Base-by-base conservation (phyloP, 257 asterid species). In the Anisodus tanguticus region DNA sequence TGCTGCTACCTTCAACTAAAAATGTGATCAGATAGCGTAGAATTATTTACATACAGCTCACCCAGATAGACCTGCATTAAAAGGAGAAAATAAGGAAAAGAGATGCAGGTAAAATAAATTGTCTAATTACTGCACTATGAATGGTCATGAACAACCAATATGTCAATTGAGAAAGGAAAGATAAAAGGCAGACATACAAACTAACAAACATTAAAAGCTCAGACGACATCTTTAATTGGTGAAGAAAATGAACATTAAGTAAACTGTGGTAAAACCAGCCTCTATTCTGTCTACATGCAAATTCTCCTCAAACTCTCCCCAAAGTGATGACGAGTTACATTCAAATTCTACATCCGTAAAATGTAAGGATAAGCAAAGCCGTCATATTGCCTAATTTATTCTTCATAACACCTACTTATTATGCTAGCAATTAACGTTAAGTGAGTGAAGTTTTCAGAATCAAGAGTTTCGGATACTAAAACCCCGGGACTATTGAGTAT, bases 11-110 rank as follows among this genome's bases (percentile, higher is more conserved):
- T 97, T 97, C 99, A 84, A 97, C 93, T 87, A 97, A 91, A 88
- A 97, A 97, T 60, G 97, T 94, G 85, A 97, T 97, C 99, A 16
- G 98, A 92, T 66, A 97, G 85, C 9, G 98, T 97, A 60, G 97
- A 86, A 89, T 90, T 97, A 86, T 97, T 97, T 78, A 97, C 98
- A 85, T 88, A 97, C 87, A 92, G 92, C 90, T 97, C 99, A 22
- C 98, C 98, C 92, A 97, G 87, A 89, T 93, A 95, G 83, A 97
- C 98, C 98, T 97, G 97, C 90, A 87, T 58, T 59, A 90, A 37
- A 11, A 67, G 39, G 63, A 31, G 45, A 51, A 59, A 76, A 76
- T 76, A 51, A 22, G 26, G 7, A 22, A 19, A 26, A 51, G 63
- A 11, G 81, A 26, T 22, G 9, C 39, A 12, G 63, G 26, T 51